A percentile compares a stretch with the other conserved stretches of the same genome.
Conservation (phyloP, 805 yeast genomes). For the Saccharomycopsis sp. region DNA sequence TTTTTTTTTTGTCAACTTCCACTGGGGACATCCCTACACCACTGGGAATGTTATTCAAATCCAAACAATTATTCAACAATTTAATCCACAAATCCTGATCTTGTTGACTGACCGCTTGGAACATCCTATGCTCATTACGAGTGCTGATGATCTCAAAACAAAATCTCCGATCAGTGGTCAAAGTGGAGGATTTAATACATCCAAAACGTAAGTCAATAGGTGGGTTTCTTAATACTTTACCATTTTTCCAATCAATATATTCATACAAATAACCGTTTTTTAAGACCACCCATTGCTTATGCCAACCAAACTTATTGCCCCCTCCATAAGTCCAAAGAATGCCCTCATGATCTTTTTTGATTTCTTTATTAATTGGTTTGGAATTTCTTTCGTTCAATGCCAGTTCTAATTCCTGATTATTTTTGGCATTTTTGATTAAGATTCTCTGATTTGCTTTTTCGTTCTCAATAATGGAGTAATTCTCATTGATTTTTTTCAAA, state of each 20-base stretch:
- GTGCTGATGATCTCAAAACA: slow-evolving; percentile 76
- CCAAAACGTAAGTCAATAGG: slow-evolving; percentile 68
- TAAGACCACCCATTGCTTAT: slow-evolving; percentile 77
- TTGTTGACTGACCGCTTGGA: slow-evolving; percentile 61
- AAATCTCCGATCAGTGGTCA: slow-evolving; percentile 29
- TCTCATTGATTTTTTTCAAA: not conserved
- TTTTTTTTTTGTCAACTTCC: not conserved
- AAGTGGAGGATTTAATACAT: slow-evolving; percentile 29
- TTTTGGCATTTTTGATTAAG: not conserved
- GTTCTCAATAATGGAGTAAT: not conserved
- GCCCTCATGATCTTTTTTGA: slow-evolving; percentile 26
- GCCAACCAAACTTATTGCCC: slow-evolving; percentile 66
- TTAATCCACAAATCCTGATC: slow-evolving; percentile 64
- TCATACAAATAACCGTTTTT: slow-evolving; percentile 59
- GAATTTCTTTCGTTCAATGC: not conserved
- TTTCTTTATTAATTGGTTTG: not conserved
- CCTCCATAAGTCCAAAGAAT: slow-evolving; percentile 50
- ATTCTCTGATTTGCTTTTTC: not conserved
- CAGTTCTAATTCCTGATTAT: not conserved
- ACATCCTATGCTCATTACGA: slow-evolving; percentile 50
- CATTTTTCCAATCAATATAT: slow-evolving; percentile 72
- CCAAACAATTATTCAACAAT: slow-evolving; percentile 31
- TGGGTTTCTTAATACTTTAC: slow-evolving; percentile 45
- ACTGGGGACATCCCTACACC: not conserved
- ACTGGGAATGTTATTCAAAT: not conserved